Evolutionary conservation across 78 protist genomes (phyloP).

Genomic region (Dictyostelium brefeldianum): DNA sequence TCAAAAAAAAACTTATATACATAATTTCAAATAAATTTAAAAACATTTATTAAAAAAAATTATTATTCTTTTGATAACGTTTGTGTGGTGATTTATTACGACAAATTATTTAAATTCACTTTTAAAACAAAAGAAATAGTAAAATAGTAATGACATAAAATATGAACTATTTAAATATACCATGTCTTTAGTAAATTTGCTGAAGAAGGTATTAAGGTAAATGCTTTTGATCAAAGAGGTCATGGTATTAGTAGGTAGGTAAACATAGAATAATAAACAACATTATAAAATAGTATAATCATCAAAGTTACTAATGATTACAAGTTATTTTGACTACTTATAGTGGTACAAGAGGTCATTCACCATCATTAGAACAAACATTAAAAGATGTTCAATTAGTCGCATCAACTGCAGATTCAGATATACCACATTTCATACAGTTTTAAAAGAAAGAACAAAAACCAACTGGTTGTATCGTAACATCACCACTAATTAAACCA

Average conservation of each 20-base stretch:
- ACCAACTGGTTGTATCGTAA: slow-evolving; percentile 73
- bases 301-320: too few species aligned
- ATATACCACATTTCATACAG: slow-evolving; percentile 69
- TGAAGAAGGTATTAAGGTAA: slow-evolving; percentile 44
- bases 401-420: slow-evolving; percentile 42
- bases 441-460: slow-evolving; percentile 24
- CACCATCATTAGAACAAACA: slow-evolving; percentile 75
- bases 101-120: too few species aligned
- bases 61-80: too few species aligned
- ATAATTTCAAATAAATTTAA: too few species aligned
- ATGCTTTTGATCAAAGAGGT: slow-evolving; percentile 79
- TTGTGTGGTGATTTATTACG: too few species aligned
- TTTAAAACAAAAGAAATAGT: too few species aligned
- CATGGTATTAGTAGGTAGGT: slow-evolving; percentile 18
- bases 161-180: too few species aligned
- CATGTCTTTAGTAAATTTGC: slow-evolving; percentile 65
- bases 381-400: slow-evolving; percentile 48
- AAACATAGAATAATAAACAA: background rate
- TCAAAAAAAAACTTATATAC: too few species aligned
- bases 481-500: slow-evolving; percentile 67
- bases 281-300: too few species aligned
- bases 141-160: too few species aligned
- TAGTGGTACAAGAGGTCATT: slow-evolving; percentile 64
- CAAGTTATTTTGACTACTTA: too few species aligned
- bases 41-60: too few species aligned